Base-by-base conservation (phyloP, 257 asterid species). In the Gentiana dahurica region DNA sequence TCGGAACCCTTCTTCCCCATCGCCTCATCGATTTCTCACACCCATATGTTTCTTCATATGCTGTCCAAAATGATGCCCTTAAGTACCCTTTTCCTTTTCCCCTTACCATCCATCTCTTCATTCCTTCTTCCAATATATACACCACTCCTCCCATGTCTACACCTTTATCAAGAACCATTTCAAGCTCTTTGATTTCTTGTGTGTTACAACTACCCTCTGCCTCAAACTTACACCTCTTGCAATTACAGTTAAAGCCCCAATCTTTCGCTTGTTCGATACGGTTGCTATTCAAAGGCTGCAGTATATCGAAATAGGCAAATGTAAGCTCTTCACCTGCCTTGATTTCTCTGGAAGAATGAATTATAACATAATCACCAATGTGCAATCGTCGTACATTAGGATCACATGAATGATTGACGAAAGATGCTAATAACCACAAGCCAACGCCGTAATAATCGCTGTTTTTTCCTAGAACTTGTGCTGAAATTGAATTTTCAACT, bases 281-380 rank as follows among this genome's bases (percentile, higher is more conserved):
- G 12, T 54, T 62, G 9, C 46, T 41, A 34, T 12, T 71, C 0
- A 73, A 65, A 2, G 85, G 81, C 34, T 35, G 38, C 39, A 90
- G 81, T 55, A 79, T 76, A 61, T 90, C 94, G 51, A 81, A 84
- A 47, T 90, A 90, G 6, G 94, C 80, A 12, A 74, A 80, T 1
- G 87, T 79, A 2, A 86, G 80, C 75, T 86, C 96, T 57, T 90
- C 95, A 5, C 96, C 95, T 0, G 82, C 85, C 79, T 82, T 86
- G 60, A 90, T 35, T 6, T 90, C 96, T 49, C 81, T 71, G 12
- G 85, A 49, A 46, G 96, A 91, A 63, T 82, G 95, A 35, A 90
- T 78, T n/a, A 70, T 43, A 5, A 82, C 64, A 8, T 86, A 74
- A 55, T 89, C 94, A 5, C 97, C 97, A 13, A 90, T 50, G 69